Conservation (phyloP, 2,329 filamentous ascomycete species). For the Ophiostoma sp. region DNA sequence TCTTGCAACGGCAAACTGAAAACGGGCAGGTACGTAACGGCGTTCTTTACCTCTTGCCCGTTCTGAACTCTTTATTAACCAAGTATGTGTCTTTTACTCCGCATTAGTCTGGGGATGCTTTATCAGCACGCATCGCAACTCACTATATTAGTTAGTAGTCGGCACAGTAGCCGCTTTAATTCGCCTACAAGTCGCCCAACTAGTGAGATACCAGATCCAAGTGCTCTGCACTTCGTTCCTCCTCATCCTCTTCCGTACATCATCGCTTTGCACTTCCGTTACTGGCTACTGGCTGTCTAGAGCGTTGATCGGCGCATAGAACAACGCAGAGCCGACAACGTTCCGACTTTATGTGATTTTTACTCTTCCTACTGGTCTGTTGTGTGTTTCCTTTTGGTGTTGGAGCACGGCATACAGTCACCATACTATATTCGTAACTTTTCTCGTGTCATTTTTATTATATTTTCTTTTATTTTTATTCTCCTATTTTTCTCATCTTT, state of each 20-base stretch:
- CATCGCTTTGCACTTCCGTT: background rate
- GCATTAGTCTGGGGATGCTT: slow-evolving; percentile 10
- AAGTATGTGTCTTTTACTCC: slow-evolving; percentile 2
- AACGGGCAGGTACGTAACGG: background rate
- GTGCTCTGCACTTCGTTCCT: background rate
- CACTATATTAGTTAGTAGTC: background rate
- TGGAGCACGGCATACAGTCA: too few relatives aligned
- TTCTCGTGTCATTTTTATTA: too few relatives aligned
- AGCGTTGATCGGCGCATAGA: background rate
- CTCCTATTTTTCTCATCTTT: too few relatives aligned
- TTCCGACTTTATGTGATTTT: background rate
- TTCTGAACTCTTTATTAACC: background rate
- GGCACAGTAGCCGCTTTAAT: background rate
- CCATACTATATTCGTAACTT: too few relatives aligned
- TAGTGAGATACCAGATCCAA: background rate
- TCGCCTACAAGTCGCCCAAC: background rate
- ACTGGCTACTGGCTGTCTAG: background rate
- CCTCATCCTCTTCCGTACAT: background rate
- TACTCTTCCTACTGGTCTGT: background rate
- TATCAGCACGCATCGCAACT: background rate
- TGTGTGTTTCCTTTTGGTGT: too few relatives aligned
- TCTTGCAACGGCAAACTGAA: background rate
- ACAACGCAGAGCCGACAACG: background rate
- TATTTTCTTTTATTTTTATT: too few relatives aligned
- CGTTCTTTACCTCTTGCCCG: slow-evolving; percentile 6